A percentile compares a stretch with the other conserved stretches of the same genome.
Evolutionary conservation across 176 grass and related monocot species (phyloP).

Genomic region (Rhipidocladum racemiflorum): DNA sequence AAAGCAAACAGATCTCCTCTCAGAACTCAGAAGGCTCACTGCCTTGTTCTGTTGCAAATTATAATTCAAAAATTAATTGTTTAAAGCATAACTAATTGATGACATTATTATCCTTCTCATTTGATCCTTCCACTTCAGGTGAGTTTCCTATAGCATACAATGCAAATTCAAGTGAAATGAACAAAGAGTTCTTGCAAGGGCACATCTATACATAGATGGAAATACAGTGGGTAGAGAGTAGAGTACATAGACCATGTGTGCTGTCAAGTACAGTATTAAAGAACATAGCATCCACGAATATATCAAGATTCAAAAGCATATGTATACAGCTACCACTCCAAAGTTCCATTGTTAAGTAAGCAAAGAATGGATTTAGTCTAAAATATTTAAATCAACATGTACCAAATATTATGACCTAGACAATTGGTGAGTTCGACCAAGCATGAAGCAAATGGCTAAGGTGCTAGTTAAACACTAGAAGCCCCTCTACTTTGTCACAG

Average conservation of each 20-base stretch:
- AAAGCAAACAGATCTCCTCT: background rate
- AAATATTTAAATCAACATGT: background rate
- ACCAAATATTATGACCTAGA: background rate
- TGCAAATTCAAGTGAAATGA: slow-evolving; percentile 12
- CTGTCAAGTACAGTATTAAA: background rate
- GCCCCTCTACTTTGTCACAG: background rate
- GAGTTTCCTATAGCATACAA: background rate
- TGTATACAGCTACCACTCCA: background rate
- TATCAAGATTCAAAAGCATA: background rate
- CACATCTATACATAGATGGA: background rate
- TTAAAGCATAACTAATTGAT: background rate
- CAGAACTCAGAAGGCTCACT: background rate
- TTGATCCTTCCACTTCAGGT: slow-evolving; percentile 17
- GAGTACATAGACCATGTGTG: background rate
- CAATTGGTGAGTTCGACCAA: background rate
- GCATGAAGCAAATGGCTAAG: background rate
- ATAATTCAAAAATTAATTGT: background rate
- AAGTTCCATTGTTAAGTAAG: background rate
- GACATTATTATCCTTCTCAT: background rate
- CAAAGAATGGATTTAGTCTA: background rate
- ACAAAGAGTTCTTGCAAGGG: background rate
- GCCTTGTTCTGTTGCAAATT: background rate
- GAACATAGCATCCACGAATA: background rate
- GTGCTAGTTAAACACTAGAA: background rate
- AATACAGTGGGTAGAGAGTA: background rate